Evolutionary conservation across 305 asterid species (phyloP).

Genomic region (Rubia occidens): DNA sequence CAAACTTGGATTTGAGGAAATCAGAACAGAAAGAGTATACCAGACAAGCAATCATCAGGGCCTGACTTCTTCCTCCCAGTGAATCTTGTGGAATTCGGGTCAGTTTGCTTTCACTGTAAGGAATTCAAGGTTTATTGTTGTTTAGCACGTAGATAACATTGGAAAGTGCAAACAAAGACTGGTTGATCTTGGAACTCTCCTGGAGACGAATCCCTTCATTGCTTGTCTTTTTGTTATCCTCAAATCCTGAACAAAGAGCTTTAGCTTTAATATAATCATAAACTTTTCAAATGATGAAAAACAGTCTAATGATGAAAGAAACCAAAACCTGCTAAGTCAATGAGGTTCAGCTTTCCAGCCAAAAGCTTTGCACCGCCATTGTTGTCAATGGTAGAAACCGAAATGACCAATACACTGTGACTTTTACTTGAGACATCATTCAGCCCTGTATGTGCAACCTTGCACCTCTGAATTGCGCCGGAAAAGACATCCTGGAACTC

Average conservation of each 20-base stretch:
- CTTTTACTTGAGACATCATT: conserved; percentile 88
- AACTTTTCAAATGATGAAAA: not conserved
- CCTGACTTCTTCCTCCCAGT: conserved; percentile 79
- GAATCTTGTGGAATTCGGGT: conserved; percentile 91
- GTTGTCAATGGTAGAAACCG: conserved; percentile 34
- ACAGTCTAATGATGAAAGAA: conserved; percentile 1
- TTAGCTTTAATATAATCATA: not conserved
- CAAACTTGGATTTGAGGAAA: conserved; percentile 2
- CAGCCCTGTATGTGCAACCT: conserved; percentile 63
- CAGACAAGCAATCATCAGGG: conserved; percentile 87
- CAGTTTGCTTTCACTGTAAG: conserved; percentile 86
- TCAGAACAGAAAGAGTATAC: conserved; percentile 24
- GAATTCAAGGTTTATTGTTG: conserved; percentile 48
- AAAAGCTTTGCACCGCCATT: conserved; percentile 29
- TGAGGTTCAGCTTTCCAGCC: conserved; percentile 75
- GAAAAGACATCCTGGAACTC: conserved; percentile 51
- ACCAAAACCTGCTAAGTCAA: conserved; percentile 78
- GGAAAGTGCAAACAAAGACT: conserved; percentile 70
- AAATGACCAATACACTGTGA: conserved; percentile 65
- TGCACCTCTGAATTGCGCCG: conserved; percentile 58
- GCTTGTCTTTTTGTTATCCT: conserved; percentile 68
- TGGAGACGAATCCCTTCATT: conserved; percentile 83
- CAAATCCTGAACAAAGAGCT: conserved; percentile 46
- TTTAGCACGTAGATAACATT: conserved; percentile 83
- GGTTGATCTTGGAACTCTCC: conserved; percentile 88